Percentiles rank a stretch among this genome's conserved stretches.
These are phyloP conservation scores for Ramularia collo-cygni DNA, from an alignment of 2,329 filamentous ascomycete species.

Conservation along the genomic window DNA sequence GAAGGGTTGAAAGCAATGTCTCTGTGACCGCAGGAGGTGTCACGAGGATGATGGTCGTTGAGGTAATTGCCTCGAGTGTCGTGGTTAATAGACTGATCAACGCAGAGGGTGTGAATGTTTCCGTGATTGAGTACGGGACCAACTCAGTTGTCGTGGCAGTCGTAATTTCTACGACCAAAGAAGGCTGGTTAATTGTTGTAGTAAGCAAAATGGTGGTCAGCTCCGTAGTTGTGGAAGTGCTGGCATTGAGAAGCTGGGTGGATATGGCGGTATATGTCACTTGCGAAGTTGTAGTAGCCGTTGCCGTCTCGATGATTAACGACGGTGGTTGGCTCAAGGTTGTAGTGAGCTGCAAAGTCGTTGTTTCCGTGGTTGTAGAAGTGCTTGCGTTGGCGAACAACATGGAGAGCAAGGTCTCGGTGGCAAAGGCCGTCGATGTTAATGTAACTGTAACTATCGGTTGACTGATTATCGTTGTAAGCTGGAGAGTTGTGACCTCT, in stretches of 20 bases:
- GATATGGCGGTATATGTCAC: constrained; percentile 1
- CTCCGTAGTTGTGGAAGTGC: constrained; percentile 1
- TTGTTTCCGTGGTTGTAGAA: background rate
- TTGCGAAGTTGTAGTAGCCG: constrained; percentile 1
- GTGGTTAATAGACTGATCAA: no score
- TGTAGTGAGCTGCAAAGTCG: background rate
- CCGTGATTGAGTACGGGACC: no score
- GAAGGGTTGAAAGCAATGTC: no score
- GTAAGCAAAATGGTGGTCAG: background rate
- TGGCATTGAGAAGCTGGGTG: background rate
- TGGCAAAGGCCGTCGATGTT: no score
- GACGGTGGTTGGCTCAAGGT: constrained; percentile 1
- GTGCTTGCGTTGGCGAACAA: constrained; percentile 1
- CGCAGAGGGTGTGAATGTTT: no score
- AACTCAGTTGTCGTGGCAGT: background rate
- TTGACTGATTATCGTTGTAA: no score
- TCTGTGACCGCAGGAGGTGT: no score
- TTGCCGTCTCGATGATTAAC: background rate
- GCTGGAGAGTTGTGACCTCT: no score
- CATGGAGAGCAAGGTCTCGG: background rate
- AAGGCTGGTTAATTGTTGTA: background rate
- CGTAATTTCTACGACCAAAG: background rate
- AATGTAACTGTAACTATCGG: no score
- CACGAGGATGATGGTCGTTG: no score
- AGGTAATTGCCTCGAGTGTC: no score